These are phyloP conservation scores for Pichia sp. DNA, from an alignment of 1,139 yeast species.

Conservation along the genomic window DNA sequence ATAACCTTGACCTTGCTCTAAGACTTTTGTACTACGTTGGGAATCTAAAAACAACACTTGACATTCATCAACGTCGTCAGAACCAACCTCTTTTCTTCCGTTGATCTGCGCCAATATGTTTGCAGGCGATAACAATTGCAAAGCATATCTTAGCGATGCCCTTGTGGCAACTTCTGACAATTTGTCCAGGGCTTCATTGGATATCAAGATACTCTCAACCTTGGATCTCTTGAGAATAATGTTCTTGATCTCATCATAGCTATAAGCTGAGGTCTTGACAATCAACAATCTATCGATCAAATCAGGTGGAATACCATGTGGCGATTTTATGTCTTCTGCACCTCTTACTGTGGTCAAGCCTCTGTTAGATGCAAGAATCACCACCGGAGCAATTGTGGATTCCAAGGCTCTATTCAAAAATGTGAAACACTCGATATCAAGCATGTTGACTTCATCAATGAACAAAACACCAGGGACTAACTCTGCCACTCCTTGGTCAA, in stretches of 20 bases:
- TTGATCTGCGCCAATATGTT: constrained; percentile 73
- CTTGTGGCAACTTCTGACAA: constrained; percentile 67
- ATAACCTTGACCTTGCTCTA: constrained; percentile 52
- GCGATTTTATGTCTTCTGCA: constrained; percentile 80
- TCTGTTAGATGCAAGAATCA: constrained; percentile 90
- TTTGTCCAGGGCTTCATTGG: constrained; percentile 64
- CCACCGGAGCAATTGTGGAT: constrained; percentile 88
- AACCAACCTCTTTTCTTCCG: constrained; percentile 66
- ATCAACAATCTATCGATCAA: constrained; percentile 85
- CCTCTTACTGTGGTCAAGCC: constrained; percentile 92
- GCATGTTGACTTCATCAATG: constrained; percentile 97
- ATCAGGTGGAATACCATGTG: constrained; percentile 97
- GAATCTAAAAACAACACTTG: constrained; percentile 84
- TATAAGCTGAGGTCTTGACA: constrained; percentile 86
- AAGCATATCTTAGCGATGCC: constrained; percentile 84
- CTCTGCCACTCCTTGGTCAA: constrained; percentile 98
- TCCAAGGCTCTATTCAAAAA: constrained; percentile 91
- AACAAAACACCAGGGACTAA: constrained; percentile 95
- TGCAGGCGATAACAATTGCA: constrained; percentile 88
- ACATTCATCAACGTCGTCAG: constrained; percentile 81
- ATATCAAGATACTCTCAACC: constrained; percentile 64
- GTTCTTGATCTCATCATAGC: constrained; percentile 72
- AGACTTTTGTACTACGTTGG: constrained; percentile 73
- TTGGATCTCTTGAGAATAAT: constrained; percentile 79
- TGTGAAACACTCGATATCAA: constrained; percentile 93